A percentile compares a stretch with the other conserved stretches of the same genome.
Evolutionary conservation across 164 flowering plant species (phyloP).

Genomic region (Sedum album): DNA sequence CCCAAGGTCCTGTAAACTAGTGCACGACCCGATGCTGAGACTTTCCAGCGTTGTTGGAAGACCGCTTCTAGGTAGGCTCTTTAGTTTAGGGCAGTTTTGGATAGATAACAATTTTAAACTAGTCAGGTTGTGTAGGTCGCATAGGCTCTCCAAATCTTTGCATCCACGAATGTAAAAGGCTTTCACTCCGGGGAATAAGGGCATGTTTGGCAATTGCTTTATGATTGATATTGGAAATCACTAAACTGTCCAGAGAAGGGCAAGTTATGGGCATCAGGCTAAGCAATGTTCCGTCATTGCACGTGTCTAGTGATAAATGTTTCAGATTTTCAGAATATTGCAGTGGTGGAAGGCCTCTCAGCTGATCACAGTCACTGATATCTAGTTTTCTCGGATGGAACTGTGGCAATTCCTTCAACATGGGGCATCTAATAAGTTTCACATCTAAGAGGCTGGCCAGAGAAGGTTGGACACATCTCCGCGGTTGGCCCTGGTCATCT

Average conservation of each 20-base stretch:
- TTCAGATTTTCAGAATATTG: neutral
- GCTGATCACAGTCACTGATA: slow-evolving; percentile 8
- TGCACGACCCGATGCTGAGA: slow-evolving; percentile 13
- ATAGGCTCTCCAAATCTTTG: slow-evolving; percentile 5
- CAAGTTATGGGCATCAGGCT: slow-evolving; percentile 9
- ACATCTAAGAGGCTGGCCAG: slow-evolving; percentile 8
- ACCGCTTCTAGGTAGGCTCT: slow-evolving; percentile 4
- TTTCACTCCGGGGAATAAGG: slow-evolving; percentile 12
- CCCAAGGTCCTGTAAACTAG: slow-evolving; percentile 5
- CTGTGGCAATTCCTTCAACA: slow-evolving; percentile 1
- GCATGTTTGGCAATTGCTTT: slow-evolving; percentile 3
- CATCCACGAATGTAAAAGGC: slow-evolving; percentile 13
- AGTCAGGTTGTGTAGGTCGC: slow-evolving; percentile 6
- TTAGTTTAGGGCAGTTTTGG: slow-evolving; percentile 10
- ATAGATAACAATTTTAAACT: slow-evolving; percentile 9
- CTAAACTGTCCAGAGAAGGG: slow-evolving; percentile 9
- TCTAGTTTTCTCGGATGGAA: slow-evolving; percentile 12
- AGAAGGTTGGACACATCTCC: neutral
- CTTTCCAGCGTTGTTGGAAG: slow-evolving; percentile 9
- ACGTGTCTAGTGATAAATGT: neutral
- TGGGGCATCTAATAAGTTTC: slow-evolving; percentile 13
- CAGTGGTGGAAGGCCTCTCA: slow-evolving; percentile 7
- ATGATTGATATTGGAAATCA: slow-evolving; percentile 13
- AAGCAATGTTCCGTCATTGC: neutral
- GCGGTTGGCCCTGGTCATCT: neutral